phyloP scores from a whole-genome alignment of 371 early-diverging fungal species.

The Lichtheimia ramosa region DNA sequence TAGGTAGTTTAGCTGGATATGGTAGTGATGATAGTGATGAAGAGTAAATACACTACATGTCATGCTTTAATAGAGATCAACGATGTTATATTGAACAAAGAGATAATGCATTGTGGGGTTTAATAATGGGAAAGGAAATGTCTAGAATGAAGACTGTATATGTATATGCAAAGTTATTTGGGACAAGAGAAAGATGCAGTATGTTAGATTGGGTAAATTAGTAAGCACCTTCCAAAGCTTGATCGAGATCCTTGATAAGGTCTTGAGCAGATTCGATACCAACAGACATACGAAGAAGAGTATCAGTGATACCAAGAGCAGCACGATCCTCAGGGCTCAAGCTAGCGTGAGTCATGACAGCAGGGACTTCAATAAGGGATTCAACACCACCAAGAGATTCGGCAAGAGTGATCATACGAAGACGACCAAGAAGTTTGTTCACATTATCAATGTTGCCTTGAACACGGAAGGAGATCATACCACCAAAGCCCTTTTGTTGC shows the following conservation, averaged over 20 bases:
- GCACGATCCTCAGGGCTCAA: constrained; percentile 76
- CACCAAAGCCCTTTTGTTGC: constrained; percentile 82
- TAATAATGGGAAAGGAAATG: neutral
- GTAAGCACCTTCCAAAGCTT: constrained; percentile 56
- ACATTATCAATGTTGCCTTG: constrained; percentile 70
- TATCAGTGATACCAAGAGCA: constrained; percentile 80
- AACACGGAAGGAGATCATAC: constrained; percentile 87
- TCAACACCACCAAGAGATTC: constrained; percentile 90
- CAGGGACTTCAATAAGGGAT: constrained; percentile 79
- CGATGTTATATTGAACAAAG: neutral
- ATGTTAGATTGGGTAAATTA: constrained; percentile 2
- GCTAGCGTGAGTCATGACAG: constrained; percentile 87
- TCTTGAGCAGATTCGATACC: constrained; percentile 86
- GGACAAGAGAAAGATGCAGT: no score
- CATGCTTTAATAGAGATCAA: neutral
- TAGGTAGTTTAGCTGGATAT: constrained; percentile 39
- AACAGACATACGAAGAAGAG: constrained; percentile 77
- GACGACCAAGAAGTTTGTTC: constrained; percentile 66
- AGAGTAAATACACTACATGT: constrained; percentile 9
- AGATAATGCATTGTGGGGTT: neutral
- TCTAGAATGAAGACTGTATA: neutral
- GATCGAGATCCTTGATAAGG: constrained; percentile 67
- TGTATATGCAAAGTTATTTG: neutral
- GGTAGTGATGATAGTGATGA: constrained; percentile 49
- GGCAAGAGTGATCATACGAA: constrained; percentile 79